phyloP scores from a whole-genome alignment of 148 eudicot genomes.

The Heliosperma pusillum region DNA sequence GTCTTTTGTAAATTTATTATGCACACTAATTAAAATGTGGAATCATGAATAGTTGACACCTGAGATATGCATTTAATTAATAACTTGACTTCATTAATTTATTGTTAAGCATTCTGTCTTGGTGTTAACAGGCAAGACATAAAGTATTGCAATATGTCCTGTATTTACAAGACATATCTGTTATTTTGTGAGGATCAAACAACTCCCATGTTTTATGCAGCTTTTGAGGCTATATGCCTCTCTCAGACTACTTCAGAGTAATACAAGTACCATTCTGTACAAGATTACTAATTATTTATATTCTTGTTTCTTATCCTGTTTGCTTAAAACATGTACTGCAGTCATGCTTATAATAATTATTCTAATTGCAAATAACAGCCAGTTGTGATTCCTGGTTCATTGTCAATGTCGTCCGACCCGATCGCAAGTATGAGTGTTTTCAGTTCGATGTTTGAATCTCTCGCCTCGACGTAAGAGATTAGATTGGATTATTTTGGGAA shows the following conservation, averaged over 20 bases:
- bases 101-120: slow-evolving; percentile 23
- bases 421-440: too few relatives aligned
- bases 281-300: slow-evolving; percentile 2
- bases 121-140: slow-evolving; percentile 23
- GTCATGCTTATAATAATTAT: slow-evolving; percentile 3
- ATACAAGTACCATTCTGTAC: not conserved
- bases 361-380: not conserved
- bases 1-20: not conserved
- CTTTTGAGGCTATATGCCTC: slow-evolving; percentile 26
- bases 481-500: too few relatives aligned
- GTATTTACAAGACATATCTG: slow-evolving; percentile 20
- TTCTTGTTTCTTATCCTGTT: slow-evolving; percentile 17
- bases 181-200: not conserved
- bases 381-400: not conserved
- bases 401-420: not conserved
- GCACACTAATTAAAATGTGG: not conserved
- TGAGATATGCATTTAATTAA: not conserved
- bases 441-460: too few relatives aligned
- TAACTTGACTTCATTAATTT: not conserved
- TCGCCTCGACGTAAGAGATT: too few relatives aligned
- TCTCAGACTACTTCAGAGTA: slow-evolving; percentile 27
- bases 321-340: not conserved
- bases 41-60: slow-evolving; percentile 5
- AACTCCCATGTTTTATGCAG: slow-evolving; percentile 23
- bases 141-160: slow-evolving; percentile 25